These are phyloP conservation scores for Hermanozyma aechmeae DNA, from an alignment of 805 yeast species.

Conservation along the genomic window DNA sequence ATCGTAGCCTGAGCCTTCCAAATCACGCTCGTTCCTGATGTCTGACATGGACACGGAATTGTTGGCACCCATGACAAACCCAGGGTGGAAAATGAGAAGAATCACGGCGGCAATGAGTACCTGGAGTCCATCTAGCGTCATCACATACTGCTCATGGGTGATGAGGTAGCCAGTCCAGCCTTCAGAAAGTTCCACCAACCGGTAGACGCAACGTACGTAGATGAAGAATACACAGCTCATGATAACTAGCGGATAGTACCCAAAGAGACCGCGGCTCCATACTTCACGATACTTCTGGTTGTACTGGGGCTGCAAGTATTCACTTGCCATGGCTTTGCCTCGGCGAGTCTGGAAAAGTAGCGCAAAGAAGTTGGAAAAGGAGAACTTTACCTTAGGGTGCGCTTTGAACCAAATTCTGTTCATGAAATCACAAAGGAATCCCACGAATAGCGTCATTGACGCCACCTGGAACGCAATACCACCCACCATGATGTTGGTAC, in stretches of 20 bases:
- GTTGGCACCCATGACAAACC: constrained; percentile 37
- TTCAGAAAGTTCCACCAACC: constrained; percentile 61
- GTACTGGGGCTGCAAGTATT: constrained; percentile 17
- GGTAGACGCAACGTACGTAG: constrained; percentile 60
- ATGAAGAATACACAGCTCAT: constrained; percentile 43
- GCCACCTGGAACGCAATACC: constrained; percentile 74
- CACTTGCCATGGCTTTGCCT: constrained; percentile 10
- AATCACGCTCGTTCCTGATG: no score
- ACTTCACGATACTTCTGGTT: constrained; percentile 23
- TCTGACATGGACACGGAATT: background rate
- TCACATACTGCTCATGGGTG: constrained; percentile 33
- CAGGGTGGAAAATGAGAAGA: constrained; percentile 50
- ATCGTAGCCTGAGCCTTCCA: no score
- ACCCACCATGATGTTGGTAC: constrained; percentile 65
- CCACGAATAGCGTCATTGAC: constrained; percentile 53
- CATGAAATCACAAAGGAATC: constrained; percentile 40
- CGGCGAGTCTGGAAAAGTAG: constrained; percentile 14
- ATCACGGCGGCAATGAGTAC: constrained; percentile 20
- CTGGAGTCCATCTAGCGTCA: constrained; percentile 22
- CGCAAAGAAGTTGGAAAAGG: constrained; percentile 8
- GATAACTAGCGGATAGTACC: constrained; percentile 35
- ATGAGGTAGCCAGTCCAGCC: constrained; percentile 68
- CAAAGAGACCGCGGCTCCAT: constrained; percentile 27
- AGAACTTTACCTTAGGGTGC: constrained; percentile 17
- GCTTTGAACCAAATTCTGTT: constrained; percentile 26